Base-by-base conservation (phyloP, 2,329 filamentous ascomycete genomes). In the Xylariaceae sp. region DNA sequence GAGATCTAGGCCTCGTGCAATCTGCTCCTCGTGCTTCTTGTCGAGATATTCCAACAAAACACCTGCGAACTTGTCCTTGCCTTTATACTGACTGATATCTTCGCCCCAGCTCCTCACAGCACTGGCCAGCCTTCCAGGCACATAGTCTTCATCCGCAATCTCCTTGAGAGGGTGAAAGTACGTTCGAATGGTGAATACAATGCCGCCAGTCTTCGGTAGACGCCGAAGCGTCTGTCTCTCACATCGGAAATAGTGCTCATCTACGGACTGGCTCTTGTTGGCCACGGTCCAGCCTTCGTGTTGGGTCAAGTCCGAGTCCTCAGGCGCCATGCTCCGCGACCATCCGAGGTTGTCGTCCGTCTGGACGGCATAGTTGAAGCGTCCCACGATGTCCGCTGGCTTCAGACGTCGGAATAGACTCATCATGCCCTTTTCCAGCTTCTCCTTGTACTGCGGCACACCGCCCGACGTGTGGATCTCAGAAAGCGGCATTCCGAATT, bases 281-380 rank as follows among this genome's bases (percentile, higher is more conserved):
- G 89, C 89, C 3, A 87, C 89, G 69, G 81, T 83, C 90, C 90
- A 95, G 48, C 85, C 86, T 1, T 86, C 82, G 0, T 78, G 58
- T 47, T 58, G 58, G 34, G 57, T 77, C 0, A 77, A 74, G 0
- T 75, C 39, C 9, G 55, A 74, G 70, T 95, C 89, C 73, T 95
- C 91, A 13, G 75, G 67, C 0, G 90, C 90, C 65, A 95, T 92
- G 67, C 85, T 89, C 68, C 79, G 76, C 60, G 86, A 89, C 90
- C 90, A 95, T 0, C 88, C 78, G 1, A 96, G 77, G 4, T 81
- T 74, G 58, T 92, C 89, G 69, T 95, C 90, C 1, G 94, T 89
- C 74, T 95, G 90, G 63, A 95, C 82, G 76, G 95, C 95, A 74
- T 94, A 95, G 71, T 94, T 93, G 71, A 92, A 90, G 60, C 90